Evolutionary conservation across 257 asterid species (phyloP).

Genomic region (Solanum pennellii): DNA sequence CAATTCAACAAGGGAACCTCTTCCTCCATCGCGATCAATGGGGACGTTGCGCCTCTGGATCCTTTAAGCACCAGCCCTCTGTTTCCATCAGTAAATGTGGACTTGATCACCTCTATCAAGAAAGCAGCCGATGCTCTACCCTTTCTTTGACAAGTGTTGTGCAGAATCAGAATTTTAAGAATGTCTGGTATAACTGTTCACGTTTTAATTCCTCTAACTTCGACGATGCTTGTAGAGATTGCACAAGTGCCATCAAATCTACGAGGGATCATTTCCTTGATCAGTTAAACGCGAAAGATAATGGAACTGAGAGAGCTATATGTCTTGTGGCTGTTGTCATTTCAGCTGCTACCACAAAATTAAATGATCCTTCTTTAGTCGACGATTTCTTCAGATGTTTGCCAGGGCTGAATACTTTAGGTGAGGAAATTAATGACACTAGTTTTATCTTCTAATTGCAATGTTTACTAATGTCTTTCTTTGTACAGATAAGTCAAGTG

Average conservation of each 20-base stretch:
- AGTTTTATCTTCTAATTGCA: neutral
- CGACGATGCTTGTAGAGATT: conserved; percentile 32
- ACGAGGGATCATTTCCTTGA: conserved; percentile 13
- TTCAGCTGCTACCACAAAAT: conserved; percentile 26
- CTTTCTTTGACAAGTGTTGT: conserved; percentile 7
- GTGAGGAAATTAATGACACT: conserved; percentile 11
- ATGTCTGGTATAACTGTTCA: conserved; percentile 23
- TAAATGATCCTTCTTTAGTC: conserved; percentile 4
- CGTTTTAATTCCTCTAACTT: conserved; percentile 25
- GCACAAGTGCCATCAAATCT: conserved; percentile 18
- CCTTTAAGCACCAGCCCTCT: conserved; percentile 31
- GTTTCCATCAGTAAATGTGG: conserved; percentile 38
- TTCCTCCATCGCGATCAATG: conserved; percentile 34
- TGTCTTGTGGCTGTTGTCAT: conserved; percentile 41
- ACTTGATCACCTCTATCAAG: conserved; percentile 20
- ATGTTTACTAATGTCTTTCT: neutral
- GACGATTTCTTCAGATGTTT: conserved; percentile 48
- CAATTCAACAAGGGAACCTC: conserved; percentile 13
- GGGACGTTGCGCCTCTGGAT: conserved; percentile 15
- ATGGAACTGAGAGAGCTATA: conserved; percentile 19
- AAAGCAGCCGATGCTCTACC: conserved; percentile 29
- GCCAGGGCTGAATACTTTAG: conserved; percentile 35
- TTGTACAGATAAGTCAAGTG: conserved; percentile 25
- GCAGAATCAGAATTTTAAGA: neutral
- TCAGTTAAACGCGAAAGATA: neutral